Evolutionary conservation across 2,329 filamentous ascomycete genomes (phyloP), one percentile per base, ranked within the genome.

Genomic region (Sporothrix brasiliensis): DNA sequence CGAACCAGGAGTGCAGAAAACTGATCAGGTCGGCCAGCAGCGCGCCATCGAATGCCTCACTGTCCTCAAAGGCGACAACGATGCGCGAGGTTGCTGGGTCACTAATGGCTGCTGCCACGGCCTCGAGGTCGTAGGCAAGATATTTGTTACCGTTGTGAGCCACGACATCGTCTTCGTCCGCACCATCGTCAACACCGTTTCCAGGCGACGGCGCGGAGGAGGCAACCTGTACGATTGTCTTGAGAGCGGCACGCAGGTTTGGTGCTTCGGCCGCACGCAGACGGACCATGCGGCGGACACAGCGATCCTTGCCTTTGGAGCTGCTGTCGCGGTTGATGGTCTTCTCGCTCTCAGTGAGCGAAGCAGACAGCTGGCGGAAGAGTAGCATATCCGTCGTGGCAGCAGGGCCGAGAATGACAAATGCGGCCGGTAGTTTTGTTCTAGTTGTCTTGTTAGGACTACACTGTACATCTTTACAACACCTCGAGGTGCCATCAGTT

Each of bases 101-200:
- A 47, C 54, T 63, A 27, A 89, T 82, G 78, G 86, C 89, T 34
- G 86, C 84, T 72, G 89, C 81, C 41, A 95, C 79, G 30, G 91
- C 88, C 75, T 92, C 89, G 19, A 95, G 84, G 76, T 95, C 92
- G 77, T 94, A 95, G 75, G 92, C 90, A 2, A 94, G 84, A 71
- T 91, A 86, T 77, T 87, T 89, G 47, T 86, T 86, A 1, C 87
- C 88, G 76, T 86, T 82, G 76, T 81, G 81, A 1, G 79, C 80
- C 3, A 84, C 74, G 30, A 84, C 82, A 9, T 87, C 77, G 11
- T 87, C 88, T 3, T 88, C 87, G 30, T 88, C 86, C 3, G 82
- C 81, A 4, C 77, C 54, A 39, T 16, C 77, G 16, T 52, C 30
- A 24, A 87, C 86, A 13, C 83, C 80, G 13, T 76, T 76, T 16